Evolutionary conservation across 2,329 filamentous ascomycete genomes (phyloP).

Genomic region (Simplicillium aogashimaense): DNA sequence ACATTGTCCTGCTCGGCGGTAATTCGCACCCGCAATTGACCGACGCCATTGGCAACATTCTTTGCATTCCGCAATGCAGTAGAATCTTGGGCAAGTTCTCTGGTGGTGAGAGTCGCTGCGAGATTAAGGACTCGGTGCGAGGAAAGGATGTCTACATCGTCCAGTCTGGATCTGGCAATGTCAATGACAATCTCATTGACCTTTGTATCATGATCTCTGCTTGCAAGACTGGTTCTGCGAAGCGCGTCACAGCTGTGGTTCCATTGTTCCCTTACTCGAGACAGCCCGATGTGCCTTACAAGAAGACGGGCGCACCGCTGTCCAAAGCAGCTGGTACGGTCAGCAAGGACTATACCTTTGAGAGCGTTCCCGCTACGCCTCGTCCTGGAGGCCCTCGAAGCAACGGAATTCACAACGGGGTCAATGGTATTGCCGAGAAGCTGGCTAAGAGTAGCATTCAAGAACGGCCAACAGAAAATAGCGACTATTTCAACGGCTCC

Average conservation of each 20-base stretch:
- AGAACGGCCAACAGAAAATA: conserved; percentile 22
- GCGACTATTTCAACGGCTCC: conserved; percentile 20
- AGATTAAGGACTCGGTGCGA: conserved; percentile 92
- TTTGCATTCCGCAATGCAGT: conserved; percentile 77
- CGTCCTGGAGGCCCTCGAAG: conserved; percentile 61
- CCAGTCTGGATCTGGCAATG: conserved; percentile 81
- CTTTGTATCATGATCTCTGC: conserved; percentile 97
- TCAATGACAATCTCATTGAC: conserved; percentile 96
- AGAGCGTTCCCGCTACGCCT: conserved; percentile 83
- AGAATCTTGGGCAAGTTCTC: conserved; percentile 87
- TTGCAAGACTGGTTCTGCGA: conserved; percentile 88
- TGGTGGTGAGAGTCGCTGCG: conserved; percentile 87
- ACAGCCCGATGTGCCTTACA: conserved; percentile 93
- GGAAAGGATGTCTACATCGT: conserved; percentile 99
- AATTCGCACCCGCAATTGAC: conserved; percentile 86
- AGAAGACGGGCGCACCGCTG: conserved; percentile 85
- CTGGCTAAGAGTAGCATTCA: conserved; percentile 57
- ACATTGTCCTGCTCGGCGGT: conserved; percentile 87
- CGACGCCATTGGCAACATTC: conserved; percentile 76
- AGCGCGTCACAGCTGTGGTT: conserved; percentile 84
- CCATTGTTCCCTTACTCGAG: conserved; percentile 95
- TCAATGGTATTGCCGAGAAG: conserved; percentile 60
- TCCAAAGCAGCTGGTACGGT: conserved; percentile 51
- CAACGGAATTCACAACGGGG: conserved; percentile 54
- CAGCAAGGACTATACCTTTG: conserved; percentile 69